phyloP scores from a whole-genome alignment of 208 protist species.

The Kentomonas sorsogonicus region DNA sequence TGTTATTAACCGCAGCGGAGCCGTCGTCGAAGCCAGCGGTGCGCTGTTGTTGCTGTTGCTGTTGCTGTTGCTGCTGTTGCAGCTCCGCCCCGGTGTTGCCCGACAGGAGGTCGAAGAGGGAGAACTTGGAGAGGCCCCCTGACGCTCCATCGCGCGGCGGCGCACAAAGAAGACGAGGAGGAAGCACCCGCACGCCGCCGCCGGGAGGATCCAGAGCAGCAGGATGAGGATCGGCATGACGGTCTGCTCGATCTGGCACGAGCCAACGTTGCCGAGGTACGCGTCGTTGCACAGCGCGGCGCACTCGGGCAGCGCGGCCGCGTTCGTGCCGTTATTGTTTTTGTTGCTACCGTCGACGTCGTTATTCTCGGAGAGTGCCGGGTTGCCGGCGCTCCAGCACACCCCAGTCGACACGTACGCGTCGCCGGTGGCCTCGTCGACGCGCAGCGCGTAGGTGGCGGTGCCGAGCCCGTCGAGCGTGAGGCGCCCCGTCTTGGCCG shows the following conservation, averaged over 20 bases:
- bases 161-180: conserved; percentile 30
- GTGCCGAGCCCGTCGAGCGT: conserved; percentile 15
- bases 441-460: conserved; percentile 22
- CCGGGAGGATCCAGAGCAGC: conserved; percentile 27
- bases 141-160: conserved; percentile 20
- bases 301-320: no score
- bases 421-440: conserved; percentile 7
- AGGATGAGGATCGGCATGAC: conserved; percentile 31
- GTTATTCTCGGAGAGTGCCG: no score
- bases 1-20: no score
- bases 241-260: conserved; percentile 25
- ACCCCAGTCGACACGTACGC: conserved; percentile 30
- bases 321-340: no score
- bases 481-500: conserved; percentile 18
- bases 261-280: conserved; percentile 19
- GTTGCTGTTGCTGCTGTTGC: no score
- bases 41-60: no score
- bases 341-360: no score
- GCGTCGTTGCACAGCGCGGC: conserved; percentile 25
- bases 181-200: conserved; percentile 19
- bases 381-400: conserved; percentile 27
- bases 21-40: no score
- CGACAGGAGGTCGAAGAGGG: no score
- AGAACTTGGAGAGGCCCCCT: no score
- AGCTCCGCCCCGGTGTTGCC: no score